Conservation (phyloP, 345 rosid species). For the Euphorbia tirucalli region DNA sequence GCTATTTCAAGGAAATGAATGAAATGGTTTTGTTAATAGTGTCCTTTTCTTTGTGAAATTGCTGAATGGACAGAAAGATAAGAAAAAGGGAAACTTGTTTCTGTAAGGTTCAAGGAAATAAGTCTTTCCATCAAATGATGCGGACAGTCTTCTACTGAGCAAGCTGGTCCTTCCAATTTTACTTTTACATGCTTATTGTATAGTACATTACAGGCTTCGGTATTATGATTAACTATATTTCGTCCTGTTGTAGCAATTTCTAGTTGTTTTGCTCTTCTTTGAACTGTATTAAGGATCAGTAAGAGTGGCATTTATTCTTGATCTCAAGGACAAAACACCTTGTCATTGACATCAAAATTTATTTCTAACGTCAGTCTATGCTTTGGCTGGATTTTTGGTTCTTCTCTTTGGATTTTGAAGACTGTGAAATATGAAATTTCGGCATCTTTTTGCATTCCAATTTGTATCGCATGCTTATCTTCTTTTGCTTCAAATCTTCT, state of each 20-base stretch:
- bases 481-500: slow-evolving; percentile 6
- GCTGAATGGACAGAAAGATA: neutral
- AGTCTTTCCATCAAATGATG: neutral
- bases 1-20: neutral
- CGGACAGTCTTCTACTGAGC: neutral
- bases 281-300: neutral
- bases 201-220: neutral
- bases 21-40: neutral
- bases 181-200: neutral
- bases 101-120: neutral
- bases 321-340: neutral
- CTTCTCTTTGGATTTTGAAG: neutral
- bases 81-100: neutral
- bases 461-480: neutral
- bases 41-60: neutral
- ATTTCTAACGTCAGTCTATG: neutral
- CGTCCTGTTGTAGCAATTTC: neutral
- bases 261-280: neutral
- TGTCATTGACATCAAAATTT: neutral
- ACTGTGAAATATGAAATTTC: neutral
- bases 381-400: neutral
- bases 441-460: neutral
- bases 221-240: neutral
- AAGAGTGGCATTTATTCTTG: neutral
- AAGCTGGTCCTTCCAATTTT: neutral